These are phyloP conservation scores for Euphrasia confusa DNA, from an alignment of 257 asterid species.

Conservation along the genomic window DNA sequence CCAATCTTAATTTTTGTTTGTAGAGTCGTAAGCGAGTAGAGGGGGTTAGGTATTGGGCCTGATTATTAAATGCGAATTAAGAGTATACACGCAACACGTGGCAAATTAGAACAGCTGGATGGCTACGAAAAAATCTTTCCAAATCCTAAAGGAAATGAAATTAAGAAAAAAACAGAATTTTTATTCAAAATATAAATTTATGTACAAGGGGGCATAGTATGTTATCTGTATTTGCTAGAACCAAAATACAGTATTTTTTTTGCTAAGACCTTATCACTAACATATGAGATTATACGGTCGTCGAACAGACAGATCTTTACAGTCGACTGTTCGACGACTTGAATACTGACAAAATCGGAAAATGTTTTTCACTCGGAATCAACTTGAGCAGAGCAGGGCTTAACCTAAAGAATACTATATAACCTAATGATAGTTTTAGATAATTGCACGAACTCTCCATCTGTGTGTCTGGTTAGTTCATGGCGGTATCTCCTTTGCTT, in stretches of 20 bases:
- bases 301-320: constrained; percentile 73
- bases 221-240: constrained; percentile 66
- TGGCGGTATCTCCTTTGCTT: constrained; percentile 25
- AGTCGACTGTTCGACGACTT: constrained; percentile 49
- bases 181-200: constrained; percentile 60
- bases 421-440: constrained; percentile 36
- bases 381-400: constrained; percentile 41
- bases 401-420: constrained; percentile 48
- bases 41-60: too few relatives aligned
- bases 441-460: constrained; percentile 42
- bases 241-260: constrained; percentile 36
- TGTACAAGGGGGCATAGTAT: constrained; percentile 62
- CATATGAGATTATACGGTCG: constrained; percentile 32
- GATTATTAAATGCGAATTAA: too few relatives aligned
- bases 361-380: constrained; percentile 39
- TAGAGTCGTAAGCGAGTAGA: too few relatives aligned
- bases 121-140: constrained; percentile 1
- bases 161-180: constrained; percentile 33
- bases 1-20: too few relatives aligned
- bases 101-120: too few relatives aligned
- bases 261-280: constrained; percentile 51
- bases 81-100: too few relatives aligned
- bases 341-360: constrained; percentile 40
- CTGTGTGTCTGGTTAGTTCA: constrained; percentile 36
- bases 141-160: neutral